A percentile compares a stretch with the other conserved stretches of the same genome.
Evolutionary conservation across 2,329 filamentous ascomycete species (phyloP).

Genomic region (Ophiostoma himal-ulmi): DNA sequence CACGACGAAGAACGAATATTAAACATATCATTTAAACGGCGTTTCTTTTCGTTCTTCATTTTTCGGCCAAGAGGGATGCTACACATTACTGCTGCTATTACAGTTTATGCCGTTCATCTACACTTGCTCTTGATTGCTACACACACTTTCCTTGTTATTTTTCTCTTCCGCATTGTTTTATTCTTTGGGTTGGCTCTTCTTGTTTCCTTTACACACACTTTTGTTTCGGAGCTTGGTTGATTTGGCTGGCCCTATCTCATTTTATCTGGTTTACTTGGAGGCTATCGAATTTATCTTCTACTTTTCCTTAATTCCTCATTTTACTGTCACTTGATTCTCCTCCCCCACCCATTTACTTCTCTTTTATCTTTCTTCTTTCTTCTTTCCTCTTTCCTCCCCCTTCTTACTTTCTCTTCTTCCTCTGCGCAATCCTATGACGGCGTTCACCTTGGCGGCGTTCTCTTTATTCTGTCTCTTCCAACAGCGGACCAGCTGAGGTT

Average conservation of each 20-base stretch:
- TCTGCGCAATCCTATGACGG: neutral
- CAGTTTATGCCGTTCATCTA: neutral
- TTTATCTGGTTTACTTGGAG: constrained; percentile 7
- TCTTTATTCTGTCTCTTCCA: neutral
- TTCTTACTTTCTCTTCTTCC: neutral
- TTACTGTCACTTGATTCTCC: neutral
- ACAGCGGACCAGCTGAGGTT: neutral
- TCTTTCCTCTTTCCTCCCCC: neutral
- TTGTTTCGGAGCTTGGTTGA: constrained; percentile 14
- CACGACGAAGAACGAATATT: neutral
- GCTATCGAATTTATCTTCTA: neutral
- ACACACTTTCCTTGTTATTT: constrained; percentile 6
- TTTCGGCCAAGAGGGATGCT: neutral
- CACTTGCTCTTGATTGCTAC: neutral
- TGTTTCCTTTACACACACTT: neutral
- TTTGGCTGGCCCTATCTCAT: constrained; percentile 15
- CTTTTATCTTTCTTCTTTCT: neutral
- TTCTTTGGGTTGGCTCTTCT: neutral
- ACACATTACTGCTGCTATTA: neutral
- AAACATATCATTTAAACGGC: neutral
- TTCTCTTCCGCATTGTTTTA: constrained; percentile 7
- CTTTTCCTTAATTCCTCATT: constrained; percentile 4
- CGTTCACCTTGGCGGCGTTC: neutral
- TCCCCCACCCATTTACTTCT: neutral
- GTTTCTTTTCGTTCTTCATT: neutral